These are phyloP conservation scores for Geopyxis carbonaria DNA, from an alignment of 495 filamentous ascomycete species.

Conservation along the genomic window DNA sequence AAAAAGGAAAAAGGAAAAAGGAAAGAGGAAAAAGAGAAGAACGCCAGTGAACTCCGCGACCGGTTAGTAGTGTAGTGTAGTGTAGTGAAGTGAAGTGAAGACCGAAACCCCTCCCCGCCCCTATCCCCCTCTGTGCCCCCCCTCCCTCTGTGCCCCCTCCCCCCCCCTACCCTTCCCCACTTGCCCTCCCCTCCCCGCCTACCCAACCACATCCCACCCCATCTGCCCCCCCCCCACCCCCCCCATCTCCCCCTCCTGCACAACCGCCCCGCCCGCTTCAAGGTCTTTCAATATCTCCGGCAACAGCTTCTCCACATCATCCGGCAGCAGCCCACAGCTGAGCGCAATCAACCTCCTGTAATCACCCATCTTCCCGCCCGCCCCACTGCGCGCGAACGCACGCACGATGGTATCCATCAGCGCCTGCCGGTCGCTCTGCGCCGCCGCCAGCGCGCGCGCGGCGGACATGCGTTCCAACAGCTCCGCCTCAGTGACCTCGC, in stretches of 20 bases:
- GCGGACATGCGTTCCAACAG: conserved; percentile 15
- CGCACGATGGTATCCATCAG: conserved; percentile 24
- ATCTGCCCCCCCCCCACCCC: not conserved
- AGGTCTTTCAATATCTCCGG: conserved; percentile 26
- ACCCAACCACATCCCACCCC: not conserved
- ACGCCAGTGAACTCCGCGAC: too few relatives aligned
- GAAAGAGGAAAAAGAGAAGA: too few relatives aligned
- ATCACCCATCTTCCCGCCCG: conserved; percentile 24
- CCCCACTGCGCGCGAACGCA: conserved; percentile 16
- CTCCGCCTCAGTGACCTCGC: conserved; percentile 4
- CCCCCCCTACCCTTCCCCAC: too few relatives aligned
- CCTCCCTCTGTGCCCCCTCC: too few relatives aligned
- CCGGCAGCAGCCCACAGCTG: conserved; percentile 21
- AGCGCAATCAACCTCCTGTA: conserved; percentile 25
- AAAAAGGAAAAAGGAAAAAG: too few relatives aligned
- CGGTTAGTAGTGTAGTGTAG: too few relatives aligned
- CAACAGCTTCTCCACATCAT: conserved; percentile 26
- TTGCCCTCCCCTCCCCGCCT: not conserved
- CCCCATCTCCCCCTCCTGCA: not conserved
- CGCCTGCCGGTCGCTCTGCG: conserved; percentile 13
- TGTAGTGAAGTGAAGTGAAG: too few relatives aligned
- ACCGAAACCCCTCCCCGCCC: too few relatives aligned
- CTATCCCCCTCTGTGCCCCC: too few relatives aligned
- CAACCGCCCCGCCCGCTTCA: conserved; percentile 23
- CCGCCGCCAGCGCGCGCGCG: conserved; percentile 14